Conservation (phyloP, 2,329 filamentous ascomycete genomes). For the Thielaviopsis populi region DNA sequence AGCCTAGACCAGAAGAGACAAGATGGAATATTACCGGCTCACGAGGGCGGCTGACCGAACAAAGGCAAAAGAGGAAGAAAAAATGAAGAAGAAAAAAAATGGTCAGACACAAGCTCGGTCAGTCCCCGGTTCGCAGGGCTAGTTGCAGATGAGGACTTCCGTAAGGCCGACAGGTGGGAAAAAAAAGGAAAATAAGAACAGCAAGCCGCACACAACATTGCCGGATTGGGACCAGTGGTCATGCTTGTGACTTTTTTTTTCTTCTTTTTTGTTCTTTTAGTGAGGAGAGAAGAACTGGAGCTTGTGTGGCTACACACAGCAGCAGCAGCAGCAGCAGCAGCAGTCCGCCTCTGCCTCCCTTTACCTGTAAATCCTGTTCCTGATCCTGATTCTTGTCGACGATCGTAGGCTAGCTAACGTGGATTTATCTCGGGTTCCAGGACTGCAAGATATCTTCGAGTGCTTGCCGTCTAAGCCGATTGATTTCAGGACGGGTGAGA, state of each 20-base stretch:
- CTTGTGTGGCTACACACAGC: neutral
- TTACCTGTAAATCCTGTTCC: neutral
- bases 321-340: neutral
- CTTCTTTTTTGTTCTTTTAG: neutral
- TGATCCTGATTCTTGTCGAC: neutral
- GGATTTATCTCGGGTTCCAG: slow-evolving; percentile 3
- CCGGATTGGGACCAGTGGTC: neutral
- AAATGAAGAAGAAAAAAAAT: neutral
- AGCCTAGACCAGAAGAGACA: slow-evolving; percentile 1
- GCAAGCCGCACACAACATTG: neutral
- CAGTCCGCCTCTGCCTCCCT: neutral
- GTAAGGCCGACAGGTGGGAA: slow-evolving; percentile 1
- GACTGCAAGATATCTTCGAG: neutral
- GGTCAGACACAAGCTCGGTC: neutral
- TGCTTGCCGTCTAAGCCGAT: neutral
- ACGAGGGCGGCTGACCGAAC: neutral
- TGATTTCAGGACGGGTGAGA: neutral
- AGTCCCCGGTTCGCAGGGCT: neutral
- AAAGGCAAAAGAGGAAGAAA: neutral
- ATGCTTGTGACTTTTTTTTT: neutral
- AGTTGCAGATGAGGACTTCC: slow-evolving; percentile 3
- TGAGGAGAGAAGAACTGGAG: neutral
- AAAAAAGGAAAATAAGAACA: neutral
- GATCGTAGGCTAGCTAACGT: neutral
- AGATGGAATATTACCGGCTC: neutral